phyloP scores from a whole-genome alignment of 169 alveolate species.

The Plasmodium inui region DNA sequence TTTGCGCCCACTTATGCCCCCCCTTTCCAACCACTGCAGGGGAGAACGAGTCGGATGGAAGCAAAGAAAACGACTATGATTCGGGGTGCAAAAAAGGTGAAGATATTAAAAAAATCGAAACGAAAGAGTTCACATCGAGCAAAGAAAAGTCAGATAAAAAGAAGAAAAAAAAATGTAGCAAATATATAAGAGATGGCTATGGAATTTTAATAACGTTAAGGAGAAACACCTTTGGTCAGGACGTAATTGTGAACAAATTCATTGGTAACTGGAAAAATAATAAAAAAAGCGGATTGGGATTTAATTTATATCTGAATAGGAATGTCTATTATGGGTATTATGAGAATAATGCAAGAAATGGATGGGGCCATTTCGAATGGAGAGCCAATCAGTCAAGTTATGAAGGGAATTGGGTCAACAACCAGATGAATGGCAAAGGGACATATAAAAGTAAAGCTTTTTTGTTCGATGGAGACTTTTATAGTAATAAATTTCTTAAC shows the following conservation, averaged over 20 bases:
- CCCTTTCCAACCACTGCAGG: neutral
- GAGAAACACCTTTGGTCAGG: constrained; percentile 30
- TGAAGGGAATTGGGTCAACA: constrained; percentile 60
- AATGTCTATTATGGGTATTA: constrained; percentile 66
- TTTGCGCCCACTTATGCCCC: neutral
- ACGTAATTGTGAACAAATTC: constrained; percentile 39
- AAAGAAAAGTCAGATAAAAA: constrained; percentile 37
- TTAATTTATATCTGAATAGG: constrained; percentile 51
- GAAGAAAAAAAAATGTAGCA: constrained; percentile 27
- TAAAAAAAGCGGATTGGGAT: constrained; percentile 68
- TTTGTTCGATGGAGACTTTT: constrained; percentile 44
- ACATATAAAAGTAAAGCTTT: constrained; percentile 26
- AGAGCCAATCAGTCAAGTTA: constrained; percentile 14
- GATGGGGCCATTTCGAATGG: constrained; percentile 69
- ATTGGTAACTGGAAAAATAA: constrained; percentile 68
- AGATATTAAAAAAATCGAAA: constrained; percentile 27
- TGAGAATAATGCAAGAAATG: constrained; percentile 55
- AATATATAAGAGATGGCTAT: constrained; percentile 54
- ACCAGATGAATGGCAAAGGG: constrained; percentile 68
- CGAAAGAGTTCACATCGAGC: neutral
- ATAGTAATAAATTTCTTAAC: constrained; percentile 47
- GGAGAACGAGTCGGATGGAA: neutral
- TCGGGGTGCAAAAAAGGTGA: neutral
- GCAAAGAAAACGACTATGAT: neutral
- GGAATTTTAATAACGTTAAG: constrained; percentile 44